phyloP scores from a whole-genome alignment of 2,329 filamentous ascomycete genomes.

The Phialemonium atrogriseum region DNA sequence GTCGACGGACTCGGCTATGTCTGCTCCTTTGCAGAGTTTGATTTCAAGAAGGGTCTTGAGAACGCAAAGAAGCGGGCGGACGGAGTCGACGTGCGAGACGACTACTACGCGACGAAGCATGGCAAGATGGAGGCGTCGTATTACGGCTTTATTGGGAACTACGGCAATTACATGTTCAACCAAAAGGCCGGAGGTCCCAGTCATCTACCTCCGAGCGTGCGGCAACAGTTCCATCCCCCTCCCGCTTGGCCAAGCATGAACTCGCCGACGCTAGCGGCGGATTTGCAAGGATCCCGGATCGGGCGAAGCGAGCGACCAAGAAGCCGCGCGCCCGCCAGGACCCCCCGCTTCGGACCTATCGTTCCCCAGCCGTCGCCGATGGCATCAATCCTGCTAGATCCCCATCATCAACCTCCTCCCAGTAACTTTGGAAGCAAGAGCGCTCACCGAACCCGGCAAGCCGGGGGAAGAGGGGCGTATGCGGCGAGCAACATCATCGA shows the following conservation, averaged over 20 bases:
- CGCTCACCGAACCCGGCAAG: slow-evolving; percentile 34
- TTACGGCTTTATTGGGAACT: slow-evolving; percentile 90
- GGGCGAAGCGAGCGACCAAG: slow-evolving; percentile 35
- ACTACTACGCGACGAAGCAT: slow-evolving; percentile 92
- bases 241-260: slow-evolving; percentile 66
- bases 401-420: slow-evolving; percentile 61
- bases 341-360: slow-evolving; percentile 34
- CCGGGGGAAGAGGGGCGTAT: slow-evolving; percentile 34
- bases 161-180: slow-evolving; percentile 74
- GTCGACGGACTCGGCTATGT: slow-evolving; percentile 94
- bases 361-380: slow-evolving; percentile 54
- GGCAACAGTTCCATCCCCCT: slow-evolving; percentile 63
- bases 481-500: slow-evolving; percentile 45
- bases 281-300: slow-evolving; percentile 45
- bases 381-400: slow-evolving; percentile 66
- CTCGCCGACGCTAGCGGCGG: slow-evolving; percentile 49
- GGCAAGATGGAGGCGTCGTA: slow-evolving; percentile 98
- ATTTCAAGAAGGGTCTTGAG: slow-evolving; percentile 76
- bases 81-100: slow-evolving; percentile 65
- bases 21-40: slow-evolving; percentile 94
- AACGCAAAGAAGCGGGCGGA: slow-evolving; percentile 29
- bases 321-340: slow-evolving; percentile 27
- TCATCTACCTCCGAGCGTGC: slow-evolving; percentile 45
- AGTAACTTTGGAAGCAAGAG: slow-evolving; percentile 36
- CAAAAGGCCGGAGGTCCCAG: slow-evolving; percentile 59